Evolutionary conservation across 164 flowering plant genomes (phyloP).

Genomic region (Dillenia turbinata): DNA sequence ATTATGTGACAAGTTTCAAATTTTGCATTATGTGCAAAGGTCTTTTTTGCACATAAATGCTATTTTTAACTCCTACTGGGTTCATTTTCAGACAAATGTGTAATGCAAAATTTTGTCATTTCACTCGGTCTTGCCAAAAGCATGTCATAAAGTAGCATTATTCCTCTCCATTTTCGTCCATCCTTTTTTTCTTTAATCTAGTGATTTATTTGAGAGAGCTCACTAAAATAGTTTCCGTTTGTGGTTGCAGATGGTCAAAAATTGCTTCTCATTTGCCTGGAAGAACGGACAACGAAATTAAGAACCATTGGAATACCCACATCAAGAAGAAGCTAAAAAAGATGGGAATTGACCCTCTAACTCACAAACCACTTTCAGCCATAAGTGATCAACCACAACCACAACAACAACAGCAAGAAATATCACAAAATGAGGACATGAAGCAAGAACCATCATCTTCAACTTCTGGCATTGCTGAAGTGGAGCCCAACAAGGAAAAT

Average conservation of each 20-base stretch:
- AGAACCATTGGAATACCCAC: constrained; percentile 80
- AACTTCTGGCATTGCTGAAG: not conserved
- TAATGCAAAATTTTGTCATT: too few species aligned
- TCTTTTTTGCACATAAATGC: too few species aligned
- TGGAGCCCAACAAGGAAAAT: constrained; percentile 14
- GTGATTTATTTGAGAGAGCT: too few species aligned
- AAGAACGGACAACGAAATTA: constrained; percentile 77
- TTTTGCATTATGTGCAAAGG: too few species aligned
- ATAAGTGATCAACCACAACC: constrained; percentile 16
- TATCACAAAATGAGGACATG: not conserved
- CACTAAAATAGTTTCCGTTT: not conserved
- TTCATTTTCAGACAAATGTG: too few species aligned
- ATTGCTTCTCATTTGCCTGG: constrained; percentile 76
- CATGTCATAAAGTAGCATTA: too few species aligned
- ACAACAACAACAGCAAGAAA: constrained; percentile 9
- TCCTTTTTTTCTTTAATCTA: too few species aligned
- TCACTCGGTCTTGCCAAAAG: too few species aligned
- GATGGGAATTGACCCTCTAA: constrained; percentile 74
- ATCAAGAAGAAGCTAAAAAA: constrained; percentile 67
- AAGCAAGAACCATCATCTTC: not conserved
- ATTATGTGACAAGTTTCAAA: too few species aligned
- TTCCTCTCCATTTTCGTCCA: too few species aligned
- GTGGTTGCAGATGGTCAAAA: constrained; percentile 59
- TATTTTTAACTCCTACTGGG: too few species aligned
- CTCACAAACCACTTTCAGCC: constrained; percentile 44